Evolutionary conservation across 2,329 filamentous ascomycete species (phyloP).

Genomic region (Colletotrichum tabaci): DNA sequence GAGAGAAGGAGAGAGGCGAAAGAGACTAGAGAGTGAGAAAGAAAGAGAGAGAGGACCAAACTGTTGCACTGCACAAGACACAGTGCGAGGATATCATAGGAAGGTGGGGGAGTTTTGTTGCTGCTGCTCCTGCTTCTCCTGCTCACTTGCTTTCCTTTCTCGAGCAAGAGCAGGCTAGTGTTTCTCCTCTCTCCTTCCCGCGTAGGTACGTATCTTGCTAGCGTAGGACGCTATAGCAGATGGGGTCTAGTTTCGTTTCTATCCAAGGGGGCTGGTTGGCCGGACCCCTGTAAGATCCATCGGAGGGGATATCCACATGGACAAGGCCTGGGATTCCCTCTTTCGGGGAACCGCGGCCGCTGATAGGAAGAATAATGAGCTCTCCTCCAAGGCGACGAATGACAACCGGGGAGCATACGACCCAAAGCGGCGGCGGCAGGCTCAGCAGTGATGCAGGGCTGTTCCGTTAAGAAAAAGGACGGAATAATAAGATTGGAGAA

Average conservation of each 20-base stretch:
- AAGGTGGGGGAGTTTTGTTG: background rate
- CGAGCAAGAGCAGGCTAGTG: background rate
- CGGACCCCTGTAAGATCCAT: background rate
- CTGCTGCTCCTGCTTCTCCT: background rate
- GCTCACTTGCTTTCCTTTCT: background rate
- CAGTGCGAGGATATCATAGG: background rate
- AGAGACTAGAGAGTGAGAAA: background rate
- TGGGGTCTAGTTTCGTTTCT: accelerated
- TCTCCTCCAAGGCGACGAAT: background rate
- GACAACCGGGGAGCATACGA: background rate
- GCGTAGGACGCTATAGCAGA: background rate
- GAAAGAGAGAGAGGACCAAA: background rate
- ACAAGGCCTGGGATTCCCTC: conserved; percentile 39
- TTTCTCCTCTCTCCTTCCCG: background rate
- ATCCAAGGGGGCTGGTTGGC: conserved; percentile 23
- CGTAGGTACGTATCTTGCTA: background rate
- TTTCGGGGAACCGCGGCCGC: conserved; percentile 30
- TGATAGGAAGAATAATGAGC: conserved; percentile 37
- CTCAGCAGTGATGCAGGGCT: background rate
- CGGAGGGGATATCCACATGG: conserved; percentile 20
- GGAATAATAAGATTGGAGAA: background rate
- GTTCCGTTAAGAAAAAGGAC: background rate
- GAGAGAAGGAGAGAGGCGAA: background rate
- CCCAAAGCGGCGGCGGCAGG: background rate
- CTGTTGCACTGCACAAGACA: background rate